These are phyloP conservation scores for Parasarocladium wereldwijsianum DNA, from an alignment of 2,329 filamentous ascomycete genomes.

Conservation along the genomic window DNA sequence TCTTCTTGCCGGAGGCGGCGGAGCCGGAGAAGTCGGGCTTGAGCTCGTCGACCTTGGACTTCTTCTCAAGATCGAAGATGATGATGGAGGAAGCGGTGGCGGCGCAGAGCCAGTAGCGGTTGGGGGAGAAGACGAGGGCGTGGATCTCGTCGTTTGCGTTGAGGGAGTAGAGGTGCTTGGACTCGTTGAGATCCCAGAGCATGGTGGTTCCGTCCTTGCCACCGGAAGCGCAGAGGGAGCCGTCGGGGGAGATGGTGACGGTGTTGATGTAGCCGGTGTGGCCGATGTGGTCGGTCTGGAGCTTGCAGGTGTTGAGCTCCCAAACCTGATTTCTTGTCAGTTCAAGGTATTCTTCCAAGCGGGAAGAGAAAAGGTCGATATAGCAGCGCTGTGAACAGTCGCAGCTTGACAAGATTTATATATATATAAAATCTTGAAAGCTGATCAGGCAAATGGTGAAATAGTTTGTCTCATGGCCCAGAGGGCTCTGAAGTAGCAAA, in stretches of 20 bases:
- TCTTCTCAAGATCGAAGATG: constrained; percentile 99
- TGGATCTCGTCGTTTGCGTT: constrained; percentile 99
- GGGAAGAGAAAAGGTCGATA: no score
- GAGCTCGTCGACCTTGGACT: constrained; percentile 99
- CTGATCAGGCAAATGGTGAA: constrained; percentile 80
- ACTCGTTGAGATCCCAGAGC: constrained; percentile 99
- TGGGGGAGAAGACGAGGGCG: constrained; percentile 98
- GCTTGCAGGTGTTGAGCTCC: constrained; percentile 98
- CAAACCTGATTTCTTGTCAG: constrained; percentile 54
- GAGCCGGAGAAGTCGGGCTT: constrained; percentile 98
- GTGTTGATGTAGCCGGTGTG: constrained; percentile 99
- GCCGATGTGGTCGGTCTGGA: constrained; percentile 99
- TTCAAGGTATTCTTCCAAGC: not conserved
- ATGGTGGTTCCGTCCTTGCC: constrained; percentile 99
- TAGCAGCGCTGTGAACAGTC: no score
- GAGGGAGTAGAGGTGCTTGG: constrained; percentile 99
- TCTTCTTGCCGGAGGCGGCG: constrained; percentile 93
- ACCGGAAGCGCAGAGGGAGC: constrained; percentile 95
- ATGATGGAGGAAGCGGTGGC: constrained; percentile 96
- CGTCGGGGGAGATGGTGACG: constrained; percentile 98
- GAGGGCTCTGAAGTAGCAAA: constrained; percentile 99
- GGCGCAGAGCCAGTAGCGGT: constrained; percentile 99
- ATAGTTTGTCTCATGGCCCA: constrained; percentile 91
- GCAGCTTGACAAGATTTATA: not conserved
- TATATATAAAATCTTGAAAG: constrained; percentile 8